Conservation (phyloP, 2,329 filamentous ascomycete genomes). For the Didymella glomerata region DNA sequence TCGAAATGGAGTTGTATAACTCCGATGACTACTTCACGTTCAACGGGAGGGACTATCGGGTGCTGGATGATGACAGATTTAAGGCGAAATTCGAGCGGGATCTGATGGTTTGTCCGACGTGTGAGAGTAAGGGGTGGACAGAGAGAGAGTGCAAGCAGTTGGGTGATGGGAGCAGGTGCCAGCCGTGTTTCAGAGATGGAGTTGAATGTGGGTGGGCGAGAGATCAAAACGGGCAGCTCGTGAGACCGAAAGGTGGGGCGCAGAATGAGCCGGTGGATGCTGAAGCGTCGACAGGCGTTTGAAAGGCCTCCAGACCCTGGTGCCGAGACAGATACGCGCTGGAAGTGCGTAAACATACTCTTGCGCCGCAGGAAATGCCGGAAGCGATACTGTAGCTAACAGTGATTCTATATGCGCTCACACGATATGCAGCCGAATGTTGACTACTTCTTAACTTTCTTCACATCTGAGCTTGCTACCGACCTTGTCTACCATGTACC, state of each 20-base stretch:
- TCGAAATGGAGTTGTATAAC: slow-evolving; percentile 41
- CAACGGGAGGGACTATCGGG: slow-evolving; percentile 35
- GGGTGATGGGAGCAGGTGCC: slow-evolving; percentile 29
- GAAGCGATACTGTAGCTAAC: too few relatives aligned
- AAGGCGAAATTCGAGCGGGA: slow-evolving; percentile 25
- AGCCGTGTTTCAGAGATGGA: slow-evolving; percentile 22
- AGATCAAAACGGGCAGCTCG: slow-evolving; percentile 13
- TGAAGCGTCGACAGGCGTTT: too few relatives aligned
- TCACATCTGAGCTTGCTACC: too few relatives aligned
- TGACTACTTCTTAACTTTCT: too few relatives aligned
- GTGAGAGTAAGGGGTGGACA: slow-evolving; percentile 13
- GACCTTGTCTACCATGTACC: too few relatives aligned
- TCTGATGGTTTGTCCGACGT: slow-evolving; percentile 26
- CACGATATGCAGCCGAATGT: too few relatives aligned
- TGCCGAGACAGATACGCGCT: too few relatives aligned
- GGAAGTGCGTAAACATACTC: too few relatives aligned
- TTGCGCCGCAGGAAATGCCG: too few relatives aligned
- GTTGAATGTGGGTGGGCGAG: slow-evolving; percentile 23
- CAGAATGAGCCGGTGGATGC: neutral
- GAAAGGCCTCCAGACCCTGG: too few relatives aligned
- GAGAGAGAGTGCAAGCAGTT: slow-evolving; percentile 27
- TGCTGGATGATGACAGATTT: slow-evolving; percentile 37
- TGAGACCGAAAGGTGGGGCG: neutral
- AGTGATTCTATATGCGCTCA: too few relatives aligned
- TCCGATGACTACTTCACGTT: slow-evolving; percentile 42